phyloP scores from a whole-genome alignment of 768 basidiomycete species.

The Pulveroboletus sp. region DNA sequence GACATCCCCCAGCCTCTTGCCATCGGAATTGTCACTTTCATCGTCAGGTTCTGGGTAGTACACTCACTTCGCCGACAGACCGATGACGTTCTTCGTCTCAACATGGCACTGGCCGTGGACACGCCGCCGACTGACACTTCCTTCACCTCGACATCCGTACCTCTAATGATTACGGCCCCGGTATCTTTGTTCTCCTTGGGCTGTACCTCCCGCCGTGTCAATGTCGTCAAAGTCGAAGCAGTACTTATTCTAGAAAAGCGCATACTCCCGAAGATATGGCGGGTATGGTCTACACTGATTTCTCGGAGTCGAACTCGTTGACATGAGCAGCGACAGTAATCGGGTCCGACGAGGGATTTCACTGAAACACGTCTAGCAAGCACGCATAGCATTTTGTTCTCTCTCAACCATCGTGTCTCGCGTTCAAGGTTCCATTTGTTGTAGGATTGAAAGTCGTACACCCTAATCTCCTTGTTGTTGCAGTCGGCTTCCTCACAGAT shows the following conservation, averaged over 20 bases:
- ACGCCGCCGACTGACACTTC: slow-evolving; percentile 79
- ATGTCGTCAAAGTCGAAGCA: slow-evolving; percentile 66
- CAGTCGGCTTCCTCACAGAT: slow-evolving; percentile 69
- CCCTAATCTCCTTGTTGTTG: slow-evolving; percentile 49
- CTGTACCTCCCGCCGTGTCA: slow-evolving; percentile 67
- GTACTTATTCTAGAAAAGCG: slow-evolving; percentile 70
- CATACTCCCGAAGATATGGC: slow-evolving; percentile 76
- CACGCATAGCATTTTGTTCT: slow-evolving; percentile 9
- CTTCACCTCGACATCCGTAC: slow-evolving; percentile 63
- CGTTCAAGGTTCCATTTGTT: slow-evolving; percentile 58
- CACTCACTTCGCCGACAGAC: no score
- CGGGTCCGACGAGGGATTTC: slow-evolving; percentile 56
- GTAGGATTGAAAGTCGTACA: slow-evolving; percentile 57
- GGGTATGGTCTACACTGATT: slow-evolving; percentile 6
- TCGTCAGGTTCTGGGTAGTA: no score
- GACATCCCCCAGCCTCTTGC: no score
- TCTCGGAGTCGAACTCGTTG: slow-evolving; percentile 71
- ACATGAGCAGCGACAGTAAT: slow-evolving; percentile 66
- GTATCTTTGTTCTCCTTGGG: slow-evolving; percentile 32
- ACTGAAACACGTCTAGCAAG: slow-evolving; percentile 56
- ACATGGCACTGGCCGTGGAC: slow-evolving; percentile 70
- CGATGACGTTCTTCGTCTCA: slow-evolving; percentile 50
- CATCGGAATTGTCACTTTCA: no score
- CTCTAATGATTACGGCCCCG: background rate
- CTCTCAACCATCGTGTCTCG: background rate